Base-by-base conservation (phyloP, 1,284 basidiomycete species). In the Singerocomus inundabilis region DNA sequence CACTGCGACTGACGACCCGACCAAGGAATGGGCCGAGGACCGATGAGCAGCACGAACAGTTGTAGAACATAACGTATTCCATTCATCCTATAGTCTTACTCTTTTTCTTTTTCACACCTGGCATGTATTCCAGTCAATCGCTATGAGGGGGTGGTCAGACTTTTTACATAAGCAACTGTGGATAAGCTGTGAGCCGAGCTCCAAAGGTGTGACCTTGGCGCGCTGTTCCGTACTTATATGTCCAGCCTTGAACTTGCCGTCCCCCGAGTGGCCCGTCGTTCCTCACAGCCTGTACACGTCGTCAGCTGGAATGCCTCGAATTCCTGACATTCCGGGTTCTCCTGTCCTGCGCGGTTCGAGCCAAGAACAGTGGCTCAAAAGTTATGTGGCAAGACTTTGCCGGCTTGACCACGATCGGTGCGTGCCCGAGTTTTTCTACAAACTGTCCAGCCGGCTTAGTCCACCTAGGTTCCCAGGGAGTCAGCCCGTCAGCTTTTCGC, bases 401-500 rank as follows among this genome's bases (percentile, higher is more conserved):
- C 72, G 73, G 5, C 69, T 90, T 30, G 78, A 82, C 38, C 70
- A 80, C 48, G 73, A 79, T 54, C 79, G 79, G 82, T 85, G 50
- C 51, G 63, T 58, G 54, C 54, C 54, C 53, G n/a, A 13, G 43
- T 46, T 32, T 38, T 26, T 30, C 38, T 40, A 32, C 42, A 29
- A 11, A n/a, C 25, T 39, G 36, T 52, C 21, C 43, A 47, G 31
- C 33, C 25, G 37, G 44, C 53, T 56, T 31, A 53, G 28, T 36
- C 35, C 41, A 15, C 28, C 18, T 47, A 91, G 91, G 57, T 98
- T 97, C 71, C 93, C 93, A 26, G 94, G 95, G 15, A 89, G 89
- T 62, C 95, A 98, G 64, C 94, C 94, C 12, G 84, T 98, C 59
- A 94, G 91, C 66, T 97, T 98, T 70, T 76, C 81, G 6, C 66